Percentiles rank a stretch among this genome's conserved stretches.
Evolutionary conservation across 1,284 basidiomycete species (phyloP).

Genomic region (Trichosporon asahii): DNA sequence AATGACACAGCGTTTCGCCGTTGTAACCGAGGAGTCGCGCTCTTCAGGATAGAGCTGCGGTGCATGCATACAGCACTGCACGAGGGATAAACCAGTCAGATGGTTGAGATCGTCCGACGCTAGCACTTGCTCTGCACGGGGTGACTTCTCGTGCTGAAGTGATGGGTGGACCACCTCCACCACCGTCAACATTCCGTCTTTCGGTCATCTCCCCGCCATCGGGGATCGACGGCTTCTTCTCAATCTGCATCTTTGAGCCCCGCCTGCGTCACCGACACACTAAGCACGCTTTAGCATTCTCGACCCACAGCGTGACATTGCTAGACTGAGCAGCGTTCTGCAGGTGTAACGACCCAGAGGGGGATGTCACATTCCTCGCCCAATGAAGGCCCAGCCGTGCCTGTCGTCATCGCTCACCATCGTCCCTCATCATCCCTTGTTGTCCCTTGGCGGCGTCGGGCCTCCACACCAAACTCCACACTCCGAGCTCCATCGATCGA

Average conservation of each 20-base stretch:
- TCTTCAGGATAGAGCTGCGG: too few relatives aligned
- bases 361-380: background rate
- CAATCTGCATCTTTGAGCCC: background rate
- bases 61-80: too few relatives aligned
- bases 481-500: background rate
- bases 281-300: background rate
- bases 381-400: background rate
- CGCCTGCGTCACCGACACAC: background rate
- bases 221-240: background rate
- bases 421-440: background rate
- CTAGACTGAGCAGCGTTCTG: background rate
- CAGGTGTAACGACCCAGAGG: background rate
- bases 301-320: background rate
- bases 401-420: slow-evolving; percentile 8
- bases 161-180: too few relatives aligned
- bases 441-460: background rate
- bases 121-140: too few relatives aligned
- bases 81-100: too few relatives aligned
- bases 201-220: too few relatives aligned
- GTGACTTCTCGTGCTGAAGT: too few relatives aligned
- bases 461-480: background rate
- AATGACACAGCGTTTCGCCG: too few relatives aligned
- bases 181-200: too few relatives aligned
- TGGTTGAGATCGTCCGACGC: too few relatives aligned
- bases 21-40: too few relatives aligned